Conservation (phyloP, 805 yeast species). For the Tetrapisispora namnaoensis region DNA sequence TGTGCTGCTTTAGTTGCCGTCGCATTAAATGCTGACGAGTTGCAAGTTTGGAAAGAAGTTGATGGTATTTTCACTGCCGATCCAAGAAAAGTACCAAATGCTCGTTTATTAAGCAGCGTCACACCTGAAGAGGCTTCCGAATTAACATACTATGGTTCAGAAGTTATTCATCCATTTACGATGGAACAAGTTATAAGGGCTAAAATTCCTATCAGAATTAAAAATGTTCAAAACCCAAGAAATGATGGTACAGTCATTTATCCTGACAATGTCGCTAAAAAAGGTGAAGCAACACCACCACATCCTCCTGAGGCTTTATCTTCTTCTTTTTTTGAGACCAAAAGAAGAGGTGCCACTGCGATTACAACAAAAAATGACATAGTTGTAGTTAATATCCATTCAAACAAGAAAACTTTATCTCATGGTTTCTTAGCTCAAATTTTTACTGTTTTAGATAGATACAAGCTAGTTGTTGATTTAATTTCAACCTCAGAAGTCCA, state of each 20-base stretch:
- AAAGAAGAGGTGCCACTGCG: constrained; percentile 77
- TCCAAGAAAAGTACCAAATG: constrained; percentile 88
- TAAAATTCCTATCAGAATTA: constrained; percentile 90
- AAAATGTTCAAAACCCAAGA: constrained; percentile 88
- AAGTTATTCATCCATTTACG: constrained; percentile 97
- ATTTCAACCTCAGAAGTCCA: constrained; percentile 97
- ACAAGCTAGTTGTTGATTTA: constrained; percentile 82
- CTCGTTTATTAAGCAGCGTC: constrained; percentile 73
- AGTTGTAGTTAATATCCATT: constrained; percentile 85
- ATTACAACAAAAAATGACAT: constrained; percentile 91
- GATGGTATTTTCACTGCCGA: constrained; percentile 99
- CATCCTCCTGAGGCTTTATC: constrained; percentile 78
- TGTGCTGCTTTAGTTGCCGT: constrained; percentile 97
- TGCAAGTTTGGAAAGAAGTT: constrained; percentile 98
- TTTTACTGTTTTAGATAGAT: constrained; percentile 75
- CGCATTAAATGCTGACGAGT: constrained; percentile 82
- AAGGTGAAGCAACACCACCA: constrained; percentile 87
- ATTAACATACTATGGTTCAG: constrained; percentile 93
- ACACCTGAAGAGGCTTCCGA: constrained; percentile 99
- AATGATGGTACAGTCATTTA: constrained; percentile 91
- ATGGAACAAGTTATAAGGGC: constrained; percentile 98
- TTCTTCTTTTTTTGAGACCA: constrained; percentile 33
- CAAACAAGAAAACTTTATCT: constrained; percentile 83
- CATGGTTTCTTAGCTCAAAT: constrained; percentile 93
- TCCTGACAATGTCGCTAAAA: constrained; percentile 79